A percentile compares a stretch with the other conserved stretches of the same genome.
phyloP scores from a whole-genome alignment of 78 protist species.

The Neovahlkampfia damariscottae region DNA sequence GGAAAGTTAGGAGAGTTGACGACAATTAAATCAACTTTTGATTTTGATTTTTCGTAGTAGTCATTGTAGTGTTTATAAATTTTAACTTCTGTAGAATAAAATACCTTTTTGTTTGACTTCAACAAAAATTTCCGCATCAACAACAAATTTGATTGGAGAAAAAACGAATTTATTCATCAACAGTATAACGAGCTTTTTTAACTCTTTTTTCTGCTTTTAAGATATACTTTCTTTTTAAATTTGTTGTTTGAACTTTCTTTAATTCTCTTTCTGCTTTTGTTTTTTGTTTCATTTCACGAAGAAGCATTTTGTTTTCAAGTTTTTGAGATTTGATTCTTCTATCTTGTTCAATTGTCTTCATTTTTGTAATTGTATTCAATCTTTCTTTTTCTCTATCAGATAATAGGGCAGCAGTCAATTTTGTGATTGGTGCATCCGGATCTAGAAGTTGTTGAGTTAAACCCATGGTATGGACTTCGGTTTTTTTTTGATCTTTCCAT shows the following conservation, averaged over 20 bases:
- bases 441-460: neutral
- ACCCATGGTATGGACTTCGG: neutral
- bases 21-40: too few species aligned
- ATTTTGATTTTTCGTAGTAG: too few species aligned
- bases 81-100: too few species aligned
- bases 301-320: neutral
- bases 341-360: neutral
- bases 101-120: too few species aligned
- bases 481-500: constrained; percentile 2
- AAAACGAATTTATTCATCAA: too few species aligned
- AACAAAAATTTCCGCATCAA: too few species aligned
- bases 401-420: neutral
- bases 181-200: neutral
- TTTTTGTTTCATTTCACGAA: neutral
- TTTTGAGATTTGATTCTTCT: neutral
- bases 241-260: constrained; percentile 4
- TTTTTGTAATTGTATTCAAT: neutral
- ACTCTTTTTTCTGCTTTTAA: neutral
- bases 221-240: constrained; percentile 2
- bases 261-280: neutral
- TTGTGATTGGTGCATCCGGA: neutral
- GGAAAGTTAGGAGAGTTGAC: too few species aligned
- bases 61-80: too few species aligned
- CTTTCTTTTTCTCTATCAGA: constrained; percentile 6
- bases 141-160: too few species aligned